Evolutionary conservation across 2,329 filamentous ascomycete genomes (phyloP), one percentile per base, ranked within the genome.

Genomic region (Penicillium palitans): DNA sequence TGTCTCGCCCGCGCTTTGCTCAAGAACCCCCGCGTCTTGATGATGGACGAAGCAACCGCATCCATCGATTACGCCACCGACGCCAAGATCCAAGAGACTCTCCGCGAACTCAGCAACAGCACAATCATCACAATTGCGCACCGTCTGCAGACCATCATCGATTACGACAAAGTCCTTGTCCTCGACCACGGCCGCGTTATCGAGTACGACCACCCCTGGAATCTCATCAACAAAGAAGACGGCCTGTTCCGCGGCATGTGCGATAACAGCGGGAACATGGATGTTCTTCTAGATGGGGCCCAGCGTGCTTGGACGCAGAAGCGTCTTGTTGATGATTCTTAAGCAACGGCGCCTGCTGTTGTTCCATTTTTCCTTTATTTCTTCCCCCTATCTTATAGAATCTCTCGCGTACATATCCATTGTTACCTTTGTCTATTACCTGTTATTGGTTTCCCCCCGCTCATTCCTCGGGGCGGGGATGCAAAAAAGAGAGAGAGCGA

Each of bases 21-120:
- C 62, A 97, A 96, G 77, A 85, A 86, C 35, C 93, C 95, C 0
- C 93, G 90, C 64, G 92, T 99, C 2, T 81, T 99, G n/a, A 89
- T 99, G 71, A 98, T 99, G 95, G 95, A 99, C 75, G 95, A 99
- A 80, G 95, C 95, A 0, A 99, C 95, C 0, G 95, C 95, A 0
- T 96, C 91, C 0, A 98, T 99, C 70, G 95, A 99, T 78, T 98
- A 98, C 76, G 89, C 88, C 6, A 99, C 95, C 2, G 95, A 99
- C 70, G 83, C 88, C 50, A 97, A 96, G 79, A 98, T 99, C 66
- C 95, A 99, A 76, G 91, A 91, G 68, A 98, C 95, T 0, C 93
- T 99, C 61, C 89, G 92, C n/a, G 90, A 96, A 74, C 84, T 98
- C 67, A 89, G 87, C 64, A 83, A 76, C 31, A 91, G 92, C 74